A percentile compares a stretch with the other conserved stretches of the same genome.
Evolutionary conservation across 495 filamentous ascomycete species (phyloP).

Genomic region (Trichoderma asperelloides): DNA sequence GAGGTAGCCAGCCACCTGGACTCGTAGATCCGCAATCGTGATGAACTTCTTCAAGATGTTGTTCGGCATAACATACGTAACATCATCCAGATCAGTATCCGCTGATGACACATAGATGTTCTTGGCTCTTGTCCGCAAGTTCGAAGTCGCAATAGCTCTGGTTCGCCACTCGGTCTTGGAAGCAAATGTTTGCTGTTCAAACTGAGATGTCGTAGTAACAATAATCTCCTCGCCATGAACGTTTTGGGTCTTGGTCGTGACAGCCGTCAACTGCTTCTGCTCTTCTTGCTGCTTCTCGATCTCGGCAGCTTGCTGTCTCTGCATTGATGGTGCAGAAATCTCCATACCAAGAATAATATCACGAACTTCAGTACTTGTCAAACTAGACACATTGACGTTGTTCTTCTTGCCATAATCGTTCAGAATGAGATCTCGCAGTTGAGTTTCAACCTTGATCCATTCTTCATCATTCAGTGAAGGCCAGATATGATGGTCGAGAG

Average conservation of each 20-base stretch:
- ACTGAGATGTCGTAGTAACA: conserved; percentile 94
- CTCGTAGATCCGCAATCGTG: conserved; percentile 91
- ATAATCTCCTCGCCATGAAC: conserved; percentile 97
- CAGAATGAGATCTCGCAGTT: conserved; percentile 88
- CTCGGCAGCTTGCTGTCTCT: conserved; percentile 96
- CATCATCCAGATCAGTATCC: conserved; percentile 72
- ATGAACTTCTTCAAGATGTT: conserved; percentile 99
- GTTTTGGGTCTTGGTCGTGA: conserved; percentile 97
- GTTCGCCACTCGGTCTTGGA: conserved; percentile 99
- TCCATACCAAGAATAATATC: conserved; percentile 99
- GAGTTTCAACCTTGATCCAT: conserved; percentile 98
- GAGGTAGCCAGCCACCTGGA: conserved; percentile 91
- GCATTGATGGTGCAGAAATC: conserved; percentile 95
- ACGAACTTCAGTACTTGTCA: conserved; percentile 93
- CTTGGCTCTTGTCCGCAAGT: conserved; percentile 88
- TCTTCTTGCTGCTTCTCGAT: conserved; percentile 99
- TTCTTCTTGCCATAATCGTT: conserved; percentile 99
- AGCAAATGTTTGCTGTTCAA: conserved; percentile 93
- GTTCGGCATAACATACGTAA: conserved; percentile 97
- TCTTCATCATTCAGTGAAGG: conserved; percentile 89
- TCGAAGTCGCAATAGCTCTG: conserved; percentile 90
- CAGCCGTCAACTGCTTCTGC: conserved; percentile 90
- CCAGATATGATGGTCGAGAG: conserved; percentile 99
- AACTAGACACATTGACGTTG: conserved; percentile 93
- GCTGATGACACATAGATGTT: conserved; percentile 98